These are phyloP conservation scores for Dryadomyces sulphureus DNA, from an alignment of 2,329 filamentous ascomycete genomes.

Conservation along the genomic window DNA sequence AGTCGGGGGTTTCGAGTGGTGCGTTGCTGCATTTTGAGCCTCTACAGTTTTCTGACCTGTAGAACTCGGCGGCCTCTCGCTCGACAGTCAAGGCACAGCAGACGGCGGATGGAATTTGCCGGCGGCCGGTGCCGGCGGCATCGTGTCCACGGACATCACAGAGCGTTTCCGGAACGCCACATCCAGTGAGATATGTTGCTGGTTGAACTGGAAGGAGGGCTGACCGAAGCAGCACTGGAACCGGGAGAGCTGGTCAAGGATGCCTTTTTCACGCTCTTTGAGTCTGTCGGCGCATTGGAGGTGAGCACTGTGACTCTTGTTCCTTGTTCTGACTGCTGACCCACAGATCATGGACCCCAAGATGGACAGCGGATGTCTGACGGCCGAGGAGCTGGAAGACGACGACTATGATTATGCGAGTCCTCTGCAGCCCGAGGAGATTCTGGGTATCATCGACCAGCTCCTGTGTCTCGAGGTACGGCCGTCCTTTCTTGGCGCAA, in stretches of 20 bases:
- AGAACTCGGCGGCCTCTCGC: constrained; percentile 27
- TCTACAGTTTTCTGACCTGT: not conserved
- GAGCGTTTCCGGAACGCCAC: constrained; percentile 37
- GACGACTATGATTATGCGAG: constrained; percentile 64
- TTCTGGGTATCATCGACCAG: constrained; percentile 89
- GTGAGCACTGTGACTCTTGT: constrained; percentile 24
- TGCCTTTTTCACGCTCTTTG: constrained; percentile 85
- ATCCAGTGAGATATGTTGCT: constrained; percentile 26
- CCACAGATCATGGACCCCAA: constrained; percentile 92
- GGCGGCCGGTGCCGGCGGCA: constrained; percentile 28
- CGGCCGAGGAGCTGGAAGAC: constrained; percentile 66
- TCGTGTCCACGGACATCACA: constrained; percentile 45
- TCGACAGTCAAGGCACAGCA: constrained; percentile 12
- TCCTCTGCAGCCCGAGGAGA: constrained; percentile 57
- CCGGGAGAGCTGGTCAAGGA: constrained; percentile 85
- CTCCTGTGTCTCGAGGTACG: constrained; percentile 73
- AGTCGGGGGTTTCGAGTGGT: not conserved
- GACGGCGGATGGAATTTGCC: constrained; percentile 25
- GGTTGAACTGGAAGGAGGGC: not conserved
- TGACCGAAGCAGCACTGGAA: constrained; percentile 41
- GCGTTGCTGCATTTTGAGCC: constrained; percentile 6
- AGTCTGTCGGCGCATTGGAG: constrained; percentile 79
- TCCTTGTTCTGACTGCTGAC: not conserved
- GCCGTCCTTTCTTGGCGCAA: not conserved
- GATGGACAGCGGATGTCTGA: constrained; percentile 88